phyloP scores from a whole-genome alignment of 2,329 filamentous ascomycete species.

The Sclerotinia spermophila region DNA sequence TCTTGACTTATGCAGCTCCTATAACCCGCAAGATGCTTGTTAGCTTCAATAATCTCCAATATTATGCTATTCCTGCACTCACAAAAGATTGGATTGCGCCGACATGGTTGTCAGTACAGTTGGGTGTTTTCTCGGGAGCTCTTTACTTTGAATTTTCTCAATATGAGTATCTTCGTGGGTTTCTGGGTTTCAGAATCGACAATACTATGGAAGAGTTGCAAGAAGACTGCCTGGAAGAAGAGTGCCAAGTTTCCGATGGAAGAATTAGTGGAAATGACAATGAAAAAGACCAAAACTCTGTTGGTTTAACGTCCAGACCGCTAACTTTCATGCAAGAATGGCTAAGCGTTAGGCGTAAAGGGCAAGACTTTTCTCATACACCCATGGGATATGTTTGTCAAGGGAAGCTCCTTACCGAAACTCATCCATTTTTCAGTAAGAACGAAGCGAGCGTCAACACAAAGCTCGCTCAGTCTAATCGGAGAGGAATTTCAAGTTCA shows the following conservation, averaged over 20 bases:
- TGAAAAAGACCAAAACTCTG: neutral
- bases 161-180: constrained; percentile 38
- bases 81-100: constrained; percentile 44
- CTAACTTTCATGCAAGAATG: constrained; percentile 53
- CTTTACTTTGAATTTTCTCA: constrained; percentile 56
- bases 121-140: constrained; percentile 58
- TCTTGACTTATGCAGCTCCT: constrained; percentile 58
- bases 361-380: constrained; percentile 55
- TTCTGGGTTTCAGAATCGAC: constrained; percentile 19
- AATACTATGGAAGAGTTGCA: constrained; percentile 18
- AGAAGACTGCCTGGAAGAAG: neutral
- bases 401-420: constrained; percentile 41
- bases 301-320: constrained; percentile 38
- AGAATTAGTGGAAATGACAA: neutral
- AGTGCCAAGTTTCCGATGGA: neutral
- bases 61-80: constrained; percentile 49
- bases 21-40: constrained; percentile 55
- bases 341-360: constrained; percentile 51
- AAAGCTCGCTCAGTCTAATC: neutral
- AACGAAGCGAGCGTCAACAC: neutral
- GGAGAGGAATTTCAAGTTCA: neutral
- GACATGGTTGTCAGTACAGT: constrained; percentile 51
- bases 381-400: constrained; percentile 50
- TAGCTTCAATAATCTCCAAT: constrained; percentile 53
- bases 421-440: constrained; percentile 50